Conservation (phyloP, 495 filamentous ascomycete species). For the Penicillium ucsense region DNA sequence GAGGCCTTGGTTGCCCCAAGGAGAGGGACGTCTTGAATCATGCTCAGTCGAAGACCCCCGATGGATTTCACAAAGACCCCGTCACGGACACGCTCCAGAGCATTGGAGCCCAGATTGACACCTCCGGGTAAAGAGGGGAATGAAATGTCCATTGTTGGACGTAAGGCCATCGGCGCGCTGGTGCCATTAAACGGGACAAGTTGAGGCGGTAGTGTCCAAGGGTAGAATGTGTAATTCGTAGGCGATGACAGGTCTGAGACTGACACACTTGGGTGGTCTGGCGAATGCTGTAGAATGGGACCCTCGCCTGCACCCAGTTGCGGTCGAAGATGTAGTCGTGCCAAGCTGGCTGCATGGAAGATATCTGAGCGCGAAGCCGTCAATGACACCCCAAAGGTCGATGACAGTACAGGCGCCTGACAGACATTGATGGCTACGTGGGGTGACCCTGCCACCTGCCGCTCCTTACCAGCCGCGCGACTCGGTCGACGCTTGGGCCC, state of each 20-base stretch:
- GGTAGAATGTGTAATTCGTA: conserved; percentile 76
- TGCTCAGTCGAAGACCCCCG: conserved; percentile 65
- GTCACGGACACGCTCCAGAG: conserved; percentile 52
- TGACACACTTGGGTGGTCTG: conserved; percentile 44
- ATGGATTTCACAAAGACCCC: conserved; percentile 74
- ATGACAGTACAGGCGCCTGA: conserved; percentile 44
- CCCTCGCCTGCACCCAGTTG: conserved; percentile 42
- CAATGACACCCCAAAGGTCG: conserved; percentile 61
- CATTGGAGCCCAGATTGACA: conserved; percentile 37
- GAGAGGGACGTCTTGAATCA: conserved; percentile 56
- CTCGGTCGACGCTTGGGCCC: not conserved
- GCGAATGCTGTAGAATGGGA: conserved; percentile 40
- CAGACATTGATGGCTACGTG: conserved; percentile 32
- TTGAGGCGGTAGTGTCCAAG: conserved; percentile 76
- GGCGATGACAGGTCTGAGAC: conserved; percentile 51
- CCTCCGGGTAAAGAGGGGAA: conserved; percentile 62
- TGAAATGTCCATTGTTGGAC: conserved; percentile 64
- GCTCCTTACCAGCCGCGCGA: conserved; percentile 1
- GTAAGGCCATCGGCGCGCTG: conserved; percentile 53
- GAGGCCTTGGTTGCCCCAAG: conserved; percentile 16
- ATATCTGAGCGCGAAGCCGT: conserved; percentile 78
- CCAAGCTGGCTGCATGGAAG: conserved; percentile 83
- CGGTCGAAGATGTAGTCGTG: conserved; percentile 69
- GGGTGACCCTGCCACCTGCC: conserved; percentile 2
- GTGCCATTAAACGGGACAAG: conserved; percentile 65